A percentile compares a stretch with the other conserved stretches of the same genome.
Evolutionary conservation across 2,329 filamentous ascomycete species (phyloP).

Genomic region (Cladophialophora bantiana): DNA sequence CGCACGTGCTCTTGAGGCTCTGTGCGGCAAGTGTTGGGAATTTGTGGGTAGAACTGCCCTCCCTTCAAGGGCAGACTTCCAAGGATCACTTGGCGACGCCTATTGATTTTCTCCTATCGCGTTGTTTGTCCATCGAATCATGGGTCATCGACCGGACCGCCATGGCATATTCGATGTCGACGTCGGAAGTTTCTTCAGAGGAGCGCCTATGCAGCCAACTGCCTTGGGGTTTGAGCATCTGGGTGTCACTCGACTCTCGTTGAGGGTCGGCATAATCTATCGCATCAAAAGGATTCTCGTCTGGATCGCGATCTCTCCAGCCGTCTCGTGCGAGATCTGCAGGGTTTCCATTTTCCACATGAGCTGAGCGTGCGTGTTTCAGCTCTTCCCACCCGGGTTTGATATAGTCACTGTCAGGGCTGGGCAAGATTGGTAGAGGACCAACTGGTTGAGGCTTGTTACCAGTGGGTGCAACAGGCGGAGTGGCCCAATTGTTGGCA

Average conservation of each 20-base stretch:
- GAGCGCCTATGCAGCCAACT: constrained; percentile 33
- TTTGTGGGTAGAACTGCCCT: neutral
- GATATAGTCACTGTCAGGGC: constrained; percentile 33
- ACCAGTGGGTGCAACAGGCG: constrained; percentile 30
- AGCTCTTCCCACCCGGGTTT: constrained; percentile 30
- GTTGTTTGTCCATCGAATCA: constrained; percentile 30
- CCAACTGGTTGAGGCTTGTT: constrained; percentile 29
- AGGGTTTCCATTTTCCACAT: constrained; percentile 31
- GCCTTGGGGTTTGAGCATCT: constrained; percentile 27
- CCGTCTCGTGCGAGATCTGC: constrained; percentile 33
- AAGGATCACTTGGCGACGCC: constrained; percentile 22
- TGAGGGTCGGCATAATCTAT: constrained; percentile 37
- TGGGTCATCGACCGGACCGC: constrained; percentile 38
- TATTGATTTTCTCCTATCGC: constrained; percentile 29
- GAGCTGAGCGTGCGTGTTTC: constrained; percentile 27
- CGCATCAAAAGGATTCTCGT: constrained; percentile 36
- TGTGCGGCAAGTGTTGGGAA: neutral
- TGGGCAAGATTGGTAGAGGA: constrained; percentile 29
- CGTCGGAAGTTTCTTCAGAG: constrained; percentile 36
- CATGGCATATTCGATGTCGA: constrained; percentile 39
- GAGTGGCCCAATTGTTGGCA: constrained; percentile 36
- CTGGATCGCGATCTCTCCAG: constrained; percentile 39
- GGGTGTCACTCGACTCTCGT: constrained; percentile 35
- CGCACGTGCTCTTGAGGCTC: neutral
- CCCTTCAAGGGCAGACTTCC: neutral